phyloP scores from a whole-genome alignment of 2,329 filamentous ascomycete genomes.

The Rutstroemia sp. region DNA sequence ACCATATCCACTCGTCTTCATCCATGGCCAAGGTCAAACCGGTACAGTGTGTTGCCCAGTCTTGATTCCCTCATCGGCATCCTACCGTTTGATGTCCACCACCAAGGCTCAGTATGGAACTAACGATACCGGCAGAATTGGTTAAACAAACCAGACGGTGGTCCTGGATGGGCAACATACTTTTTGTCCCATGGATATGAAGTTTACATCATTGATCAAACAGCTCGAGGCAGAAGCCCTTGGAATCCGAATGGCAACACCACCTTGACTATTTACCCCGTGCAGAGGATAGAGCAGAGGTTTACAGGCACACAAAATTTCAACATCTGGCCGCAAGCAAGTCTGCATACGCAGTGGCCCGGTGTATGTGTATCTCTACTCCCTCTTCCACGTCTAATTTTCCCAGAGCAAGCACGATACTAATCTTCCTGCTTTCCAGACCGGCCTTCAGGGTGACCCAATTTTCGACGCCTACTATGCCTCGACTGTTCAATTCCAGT shows the following conservation, averaged over 20 bases:
- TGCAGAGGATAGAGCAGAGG: constrained; percentile 19
- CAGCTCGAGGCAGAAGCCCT: constrained; percentile 4
- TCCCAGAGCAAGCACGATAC: not conserved
- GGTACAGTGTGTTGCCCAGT: constrained; percentile 19
- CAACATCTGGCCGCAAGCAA: constrained; percentile 29
- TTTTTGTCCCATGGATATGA: constrained; percentile 39
- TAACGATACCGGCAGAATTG: constrained; percentile 29
- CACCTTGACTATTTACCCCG: constrained; percentile 10
- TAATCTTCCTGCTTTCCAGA: constrained; percentile 5
- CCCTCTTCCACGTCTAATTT: not conserved
- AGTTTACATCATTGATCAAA: constrained; percentile 35
- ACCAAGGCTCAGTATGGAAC: not conserved
- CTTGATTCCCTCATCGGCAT: not conserved
- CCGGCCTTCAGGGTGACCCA: constrained; percentile 18
- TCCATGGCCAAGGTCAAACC: constrained; percentile 22
- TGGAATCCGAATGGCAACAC: constrained; percentile 14
- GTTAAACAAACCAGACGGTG: constrained; percentile 41
- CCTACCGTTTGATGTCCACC: not conserved
- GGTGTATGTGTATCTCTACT: constrained; percentile 19
- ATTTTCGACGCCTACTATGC: constrained; percentile 30
- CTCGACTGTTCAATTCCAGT: constrained; percentile 33
- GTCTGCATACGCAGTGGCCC: constrained; percentile 34
- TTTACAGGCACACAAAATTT: constrained; percentile 24
- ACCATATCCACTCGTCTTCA: constrained; percentile 21
- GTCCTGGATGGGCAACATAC: constrained; percentile 39